phyloP scores from a whole-genome alignment of 805 yeast species.

The Diddensiella caesifluorescens region DNA sequence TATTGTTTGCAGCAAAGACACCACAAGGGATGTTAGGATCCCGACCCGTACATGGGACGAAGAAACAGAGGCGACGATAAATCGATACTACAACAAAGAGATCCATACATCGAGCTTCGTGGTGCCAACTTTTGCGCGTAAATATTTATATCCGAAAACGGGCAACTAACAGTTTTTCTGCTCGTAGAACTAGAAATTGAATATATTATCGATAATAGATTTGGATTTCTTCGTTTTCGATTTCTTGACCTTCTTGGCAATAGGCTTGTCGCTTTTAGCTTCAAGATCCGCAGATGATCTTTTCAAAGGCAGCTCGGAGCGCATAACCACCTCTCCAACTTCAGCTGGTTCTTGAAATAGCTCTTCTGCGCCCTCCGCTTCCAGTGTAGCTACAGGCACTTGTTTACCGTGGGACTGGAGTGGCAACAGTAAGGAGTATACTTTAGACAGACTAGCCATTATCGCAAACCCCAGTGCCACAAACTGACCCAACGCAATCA shows the following conservation, averaged over 20 bases:
- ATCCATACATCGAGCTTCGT: constrained; percentile 87
- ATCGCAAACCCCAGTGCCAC: constrained; percentile 66
- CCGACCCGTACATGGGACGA: constrained; percentile 63
- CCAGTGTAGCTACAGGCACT: too few species aligned
- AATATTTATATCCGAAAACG: constrained; percentile 32
- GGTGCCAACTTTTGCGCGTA: constrained; percentile 85
- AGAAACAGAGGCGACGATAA: constrained; percentile 55
- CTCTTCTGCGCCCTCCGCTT: too few species aligned
- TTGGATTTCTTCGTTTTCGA: constrained; percentile 43
- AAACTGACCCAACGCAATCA: constrained; percentile 73
- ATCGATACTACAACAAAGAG: constrained; percentile 74
- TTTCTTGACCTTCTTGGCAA: constrained; percentile 22
- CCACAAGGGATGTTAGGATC: constrained; percentile 51
- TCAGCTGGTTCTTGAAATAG: constrained; percentile 13
- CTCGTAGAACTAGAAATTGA: constrained; percentile 25
- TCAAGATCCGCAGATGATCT: not conserved
- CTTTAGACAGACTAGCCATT: constrained; percentile 49
- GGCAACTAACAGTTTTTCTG: not conserved
- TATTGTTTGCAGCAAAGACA: constrained; percentile 86
- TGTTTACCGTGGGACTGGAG: too few species aligned
- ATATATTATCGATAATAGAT: constrained; percentile 69
- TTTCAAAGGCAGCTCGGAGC: constrained; percentile 6
- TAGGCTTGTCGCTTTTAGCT: constrained; percentile 11
- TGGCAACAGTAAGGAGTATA: constrained; percentile 30
- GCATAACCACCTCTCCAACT: constrained; percentile 24